Percentiles rank a stretch among this genome's conserved stretches.
phyloP scores from a whole-genome alignment of 306 rosid genomes.

The Cicer cuneatum region DNA sequence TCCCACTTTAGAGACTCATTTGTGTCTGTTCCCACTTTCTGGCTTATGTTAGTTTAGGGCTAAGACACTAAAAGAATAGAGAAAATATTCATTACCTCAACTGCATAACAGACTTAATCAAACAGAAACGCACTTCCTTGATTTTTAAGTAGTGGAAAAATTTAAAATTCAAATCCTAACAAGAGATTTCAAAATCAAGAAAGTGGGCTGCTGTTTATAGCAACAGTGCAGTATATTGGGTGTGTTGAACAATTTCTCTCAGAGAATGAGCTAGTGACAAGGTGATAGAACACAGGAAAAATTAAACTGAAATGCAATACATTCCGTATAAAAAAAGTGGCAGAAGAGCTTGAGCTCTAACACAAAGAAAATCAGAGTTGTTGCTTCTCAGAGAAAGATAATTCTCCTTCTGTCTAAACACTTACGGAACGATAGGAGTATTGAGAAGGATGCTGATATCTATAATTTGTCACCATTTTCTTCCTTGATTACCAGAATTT shows the following conservation, averaged over 20 bases:
- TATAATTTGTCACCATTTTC: conserved; percentile 24
- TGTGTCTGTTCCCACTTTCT: conserved; percentile 4
- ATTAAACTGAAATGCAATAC: neutral
- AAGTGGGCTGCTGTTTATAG: neutral
- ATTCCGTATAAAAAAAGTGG: neutral
- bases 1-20: neutral
- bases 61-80: neutral
- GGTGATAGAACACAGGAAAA: conserved; percentile 1
- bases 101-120: conserved; percentile 1
- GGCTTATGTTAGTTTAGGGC: neutral
- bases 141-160: neutral
- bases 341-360: conserved; percentile 7
- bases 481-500: conserved; percentile 37
- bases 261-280: conserved; percentile 2
- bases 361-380: too few species aligned
- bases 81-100: neutral
- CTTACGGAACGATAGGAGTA: neutral
- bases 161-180: conserved; percentile 18
- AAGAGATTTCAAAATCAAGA: conserved; percentile 24
- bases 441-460: neutral
- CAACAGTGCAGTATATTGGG: neutral
- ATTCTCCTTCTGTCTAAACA: neutral
- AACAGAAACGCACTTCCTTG: neutral
- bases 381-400: too few species aligned
- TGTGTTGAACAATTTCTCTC: neutral